Evolutionary conservation across 2,329 filamentous ascomycete species (phyloP), one percentile per base, ranked within the genome.

Genomic region (Cryphonectria naterciae): DNA sequence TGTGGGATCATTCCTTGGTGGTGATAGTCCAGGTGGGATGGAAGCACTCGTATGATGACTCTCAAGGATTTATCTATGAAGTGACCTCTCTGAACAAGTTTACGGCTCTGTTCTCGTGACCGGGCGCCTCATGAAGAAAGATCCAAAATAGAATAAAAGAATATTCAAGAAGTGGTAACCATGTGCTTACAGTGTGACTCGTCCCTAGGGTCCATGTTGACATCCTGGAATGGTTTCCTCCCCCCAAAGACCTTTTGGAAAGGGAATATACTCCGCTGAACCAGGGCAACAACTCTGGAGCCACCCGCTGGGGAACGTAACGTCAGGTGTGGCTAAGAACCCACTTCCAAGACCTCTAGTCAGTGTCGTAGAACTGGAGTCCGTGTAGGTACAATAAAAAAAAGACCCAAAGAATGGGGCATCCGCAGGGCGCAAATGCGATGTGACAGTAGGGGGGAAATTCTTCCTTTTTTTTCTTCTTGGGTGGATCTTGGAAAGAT

Each of bases 161-260:
- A 32, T 22, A 35, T 22, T 13, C 2, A 54, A 64, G 46, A 54
- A 65, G 67, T 32, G 41, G 66, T 62, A 70, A 72, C 67, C 60
- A 69, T 63, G 62, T 25, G 67, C 71, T 71, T 63, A 71, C 71
- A 69, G 61, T 71, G 67, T 66, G 69, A 69, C 71, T 69, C 69
- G 71, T 19, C 66, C 58, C 71, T 46, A 39, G 60, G 46, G 39
- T 73, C 71, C 69, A 73, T 73, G 28, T 64, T 71, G 39, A 62
- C 68, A 70, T 70, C 58, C 68, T 71, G 65, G 56, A 62, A 56
- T 39, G 22, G 37, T 35, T 15, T 7, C 22, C 63, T n/a, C 13
- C 22, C 63, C 69, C 65, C 25, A 19, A 46, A 49, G 52, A 46
- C 32, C 61, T 25, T n/a, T 58, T 52, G 43, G 28, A 41, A 25